Evolutionary conservation across 1,139 yeast genomes (phyloP).

Genomic region (Scheffersomyces lignicola): DNA sequence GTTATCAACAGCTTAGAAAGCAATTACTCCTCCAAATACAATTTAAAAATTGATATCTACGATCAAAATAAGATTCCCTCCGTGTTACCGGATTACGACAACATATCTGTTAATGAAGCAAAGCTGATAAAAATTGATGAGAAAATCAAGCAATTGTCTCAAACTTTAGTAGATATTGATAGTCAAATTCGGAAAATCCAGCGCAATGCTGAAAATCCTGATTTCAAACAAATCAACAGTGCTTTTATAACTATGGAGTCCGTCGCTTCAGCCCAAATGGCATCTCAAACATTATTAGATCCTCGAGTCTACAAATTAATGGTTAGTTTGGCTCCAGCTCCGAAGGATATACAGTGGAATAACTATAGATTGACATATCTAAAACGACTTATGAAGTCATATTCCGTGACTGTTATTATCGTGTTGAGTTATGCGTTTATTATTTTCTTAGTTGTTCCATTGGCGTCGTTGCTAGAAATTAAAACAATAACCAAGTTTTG

Average conservation of each 20-base stretch:
- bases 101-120: slow-evolving; percentile 9
- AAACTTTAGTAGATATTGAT: slow-evolving; percentile 26
- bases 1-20: slow-evolving; percentile 43
- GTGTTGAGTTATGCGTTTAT: slow-evolving; percentile 63
- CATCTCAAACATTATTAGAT: slow-evolving; percentile 78
- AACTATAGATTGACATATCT: slow-evolving; percentile 62
- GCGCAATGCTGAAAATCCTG: slow-evolving; percentile 30
- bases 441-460: slow-evolving; percentile 69
- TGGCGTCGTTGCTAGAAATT: slow-evolving; percentile 70
- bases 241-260: slow-evolving; percentile 84
- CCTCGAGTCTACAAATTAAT: slow-evolving; percentile 74
- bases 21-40: slow-evolving; percentile 45
- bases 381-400: slow-evolving; percentile 56
- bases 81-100: slow-evolving; percentile 22
- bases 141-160: slow-evolving; percentile 19
- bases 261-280: slow-evolving; percentile 84
- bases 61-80: slow-evolving; percentile 28
- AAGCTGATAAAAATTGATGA: background rate
- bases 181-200: slow-evolving; percentile 30
- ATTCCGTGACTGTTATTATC: slow-evolving; percentile 60
- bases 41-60: slow-evolving; percentile 45
- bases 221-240: slow-evolving; percentile 51
- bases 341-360: slow-evolving; percentile 77
- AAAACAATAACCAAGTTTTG: slow-evolving; percentile 71
- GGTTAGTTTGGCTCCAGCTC: slow-evolving; percentile 76